Base-by-base conservation (phyloP, 768 basidiomycete genomes). In the Trametes cubensis region DNA sequence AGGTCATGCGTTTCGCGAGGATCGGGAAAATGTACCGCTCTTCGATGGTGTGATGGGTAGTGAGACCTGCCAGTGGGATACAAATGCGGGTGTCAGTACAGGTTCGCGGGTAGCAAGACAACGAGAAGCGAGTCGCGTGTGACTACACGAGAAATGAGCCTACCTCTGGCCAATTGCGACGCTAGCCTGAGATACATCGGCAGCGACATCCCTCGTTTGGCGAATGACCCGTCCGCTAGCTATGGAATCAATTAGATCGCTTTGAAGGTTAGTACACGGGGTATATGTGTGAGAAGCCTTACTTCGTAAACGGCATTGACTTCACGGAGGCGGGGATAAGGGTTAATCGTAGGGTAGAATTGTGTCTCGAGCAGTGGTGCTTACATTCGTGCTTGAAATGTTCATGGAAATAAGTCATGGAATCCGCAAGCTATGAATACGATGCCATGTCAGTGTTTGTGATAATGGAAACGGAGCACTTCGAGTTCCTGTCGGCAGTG, bases 201-300 rank as follows among this genome's bases (percentile, higher is more conserved):
- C 13, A 84, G 73, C 7, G 75, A 77, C 66, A 83, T 71, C 18
- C 81, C 81, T n/a, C 73, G 74, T 38, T 73, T 70, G 44, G 67
- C 73, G 69, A 80, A 85, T 1, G 82, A 80, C 13, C 82, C 83
- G 68, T 86, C 83, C 42, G 83, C 80, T 1, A 82, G 72, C 84
- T 85, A 39, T 20, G 21, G 7, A 25, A 21, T 17, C 25, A 18
- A 2, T 4, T 34, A 34, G 34, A 4, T 10, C 34, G 34, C 34
- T 7, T 6, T 34, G 5, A 34, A 10, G 11, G 6, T 34, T 34
- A 34, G 34, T 34, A 10, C 34, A 34, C 34, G 6, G 11, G 34
- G 34, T 10, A 10, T 11, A 7, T 11, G 34, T 41, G 15, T 28
- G 34, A 39, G 46, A 6, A 5, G 34, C 10, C 63, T 23, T 55